phyloP scores from a whole-genome alignment of 257 asterid genomes.

The Rauvolfia tetraphylla region DNA sequence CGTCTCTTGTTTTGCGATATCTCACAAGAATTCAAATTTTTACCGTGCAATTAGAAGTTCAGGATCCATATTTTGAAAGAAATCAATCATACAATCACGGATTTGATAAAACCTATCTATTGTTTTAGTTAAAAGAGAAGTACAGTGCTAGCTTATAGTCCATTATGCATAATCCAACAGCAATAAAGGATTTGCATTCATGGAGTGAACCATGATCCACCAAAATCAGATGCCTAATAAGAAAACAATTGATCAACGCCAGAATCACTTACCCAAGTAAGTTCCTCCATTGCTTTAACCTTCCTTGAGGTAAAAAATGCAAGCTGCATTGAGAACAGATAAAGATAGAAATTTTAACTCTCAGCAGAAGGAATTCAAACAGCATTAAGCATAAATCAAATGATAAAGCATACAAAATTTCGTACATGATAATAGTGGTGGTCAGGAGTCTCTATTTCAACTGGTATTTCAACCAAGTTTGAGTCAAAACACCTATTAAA shows the following conservation, averaged over 20 bases:
- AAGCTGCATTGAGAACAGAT: conserved; percentile 50
- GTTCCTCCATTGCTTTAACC: conserved; percentile 88
- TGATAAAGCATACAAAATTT: conserved; percentile 19
- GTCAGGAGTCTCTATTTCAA: conserved; percentile 80
- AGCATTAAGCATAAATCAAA: conserved; percentile 14
- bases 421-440: conserved; percentile 89
- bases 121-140: neutral
- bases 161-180: neutral
- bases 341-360: neutral
- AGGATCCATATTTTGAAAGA: too few species aligned
- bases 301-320: conserved; percentile 84
- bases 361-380: conserved; percentile 10
- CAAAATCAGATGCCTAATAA: conserved; percentile 4
- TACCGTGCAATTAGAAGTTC: too few species aligned
- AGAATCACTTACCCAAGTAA: conserved; percentile 72
- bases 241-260: neutral
- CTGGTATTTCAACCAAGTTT: conserved; percentile 84
- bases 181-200: neutral
- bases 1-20: too few species aligned
- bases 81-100: neutral
- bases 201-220: neutral
- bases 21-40: too few species aligned
- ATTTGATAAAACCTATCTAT: neutral
- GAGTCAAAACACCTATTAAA: conserved; percentile 70
- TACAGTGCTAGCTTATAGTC: neutral